A percentile compares a stretch with the other conserved stretches of the same genome.
phyloP scores from a whole-genome alignment of 306 rosid species.

The Vigna unguiculata region DNA sequence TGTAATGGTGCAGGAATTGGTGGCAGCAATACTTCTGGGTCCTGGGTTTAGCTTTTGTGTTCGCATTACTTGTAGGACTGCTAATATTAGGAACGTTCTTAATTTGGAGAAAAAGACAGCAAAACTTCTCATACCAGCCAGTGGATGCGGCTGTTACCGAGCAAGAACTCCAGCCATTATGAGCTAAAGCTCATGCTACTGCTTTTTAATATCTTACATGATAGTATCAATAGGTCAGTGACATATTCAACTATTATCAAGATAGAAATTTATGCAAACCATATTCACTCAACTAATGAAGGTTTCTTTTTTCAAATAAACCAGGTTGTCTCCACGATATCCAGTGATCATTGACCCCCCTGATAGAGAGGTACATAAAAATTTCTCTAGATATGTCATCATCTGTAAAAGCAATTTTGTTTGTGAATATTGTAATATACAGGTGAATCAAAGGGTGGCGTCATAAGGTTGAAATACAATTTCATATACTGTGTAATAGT shows the following conservation, averaged over 20 bases:
- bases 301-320: slow-evolving; percentile 48
- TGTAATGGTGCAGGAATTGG: slow-evolving; percentile 66
- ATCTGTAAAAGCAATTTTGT: slow-evolving; percentile 53
- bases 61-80: slow-evolving; percentile 58
- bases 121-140: slow-evolving; percentile 66
- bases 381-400: slow-evolving; percentile 44
- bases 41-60: slow-evolving; percentile 54
- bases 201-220: slow-evolving; percentile 43
- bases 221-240: slow-evolving; percentile 39
- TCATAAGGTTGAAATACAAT: slow-evolving; percentile 40
- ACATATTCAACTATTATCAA: slow-evolving; percentile 46
- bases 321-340: slow-evolving; percentile 35
- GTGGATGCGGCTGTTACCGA: slow-evolving; percentile 69
- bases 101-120: slow-evolving; percentile 69
- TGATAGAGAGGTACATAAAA: slow-evolving; percentile 48
- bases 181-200: slow-evolving; percentile 45
- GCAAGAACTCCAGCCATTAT: slow-evolving; percentile 91
- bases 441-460: slow-evolving; percentile 48
- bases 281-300: slow-evolving; percentile 41
- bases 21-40: slow-evolving; percentile 60
- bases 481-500: slow-evolving; percentile 33
- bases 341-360: slow-evolving; percentile 33
- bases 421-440: slow-evolving; percentile 66
- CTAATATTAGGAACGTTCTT: slow-evolving; percentile 64
- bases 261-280: slow-evolving; percentile 43